Conservation (phyloP, 1,139 yeast species). For the Geotrichum cucujoidarum region DNA sequence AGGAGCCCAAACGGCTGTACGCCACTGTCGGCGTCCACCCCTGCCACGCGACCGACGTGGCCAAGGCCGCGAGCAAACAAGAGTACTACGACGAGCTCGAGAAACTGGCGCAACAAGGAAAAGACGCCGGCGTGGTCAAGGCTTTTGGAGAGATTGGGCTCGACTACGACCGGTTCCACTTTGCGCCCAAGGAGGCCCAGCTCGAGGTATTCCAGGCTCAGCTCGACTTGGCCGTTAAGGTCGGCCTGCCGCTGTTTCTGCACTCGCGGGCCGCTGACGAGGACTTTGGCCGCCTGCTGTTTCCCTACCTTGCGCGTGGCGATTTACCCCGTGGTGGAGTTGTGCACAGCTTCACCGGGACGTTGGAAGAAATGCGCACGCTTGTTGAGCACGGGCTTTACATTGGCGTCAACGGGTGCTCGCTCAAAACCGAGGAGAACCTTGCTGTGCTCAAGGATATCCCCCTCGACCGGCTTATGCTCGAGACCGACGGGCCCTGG, state of each 20-base stretch:
- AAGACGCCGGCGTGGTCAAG: conserved; percentile 40
- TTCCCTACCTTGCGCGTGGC: conserved; percentile 49
- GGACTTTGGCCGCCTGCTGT: conserved; percentile 63
- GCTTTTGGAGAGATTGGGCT: conserved; percentile 93
- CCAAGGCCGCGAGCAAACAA: conserved; percentile 29
- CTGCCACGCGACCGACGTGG: conserved; percentile 69
- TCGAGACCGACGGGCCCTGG: conserved; percentile 99
- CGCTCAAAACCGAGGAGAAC: conserved; percentile 73
- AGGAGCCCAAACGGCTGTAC: conserved; percentile 34
- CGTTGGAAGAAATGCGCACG: conserved; percentile 51
- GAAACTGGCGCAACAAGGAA: conserved; percentile 48
- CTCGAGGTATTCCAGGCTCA: conserved; percentile 63
- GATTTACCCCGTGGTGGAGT: conserved; percentile 51
- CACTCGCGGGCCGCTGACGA: conserved; percentile 88
- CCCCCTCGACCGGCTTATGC: conserved; percentile 64
- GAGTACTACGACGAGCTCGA: conserved; percentile 47
- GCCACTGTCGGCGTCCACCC: conserved; percentile 96
- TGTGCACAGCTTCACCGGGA: conserved; percentile 92
- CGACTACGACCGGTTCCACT: conserved; percentile 85
- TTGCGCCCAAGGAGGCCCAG: conserved; percentile 66
- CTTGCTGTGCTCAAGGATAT: conserved; percentile 58
- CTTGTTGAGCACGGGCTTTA: conserved; percentile 57
- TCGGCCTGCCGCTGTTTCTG: conserved; percentile 69
- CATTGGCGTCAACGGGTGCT: conserved; percentile 89
- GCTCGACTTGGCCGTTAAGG: conserved; percentile 52